Conservation (phyloP, 2,329 filamentous ascomycete genomes). For the Lasiodiplodia sp. region DNA sequence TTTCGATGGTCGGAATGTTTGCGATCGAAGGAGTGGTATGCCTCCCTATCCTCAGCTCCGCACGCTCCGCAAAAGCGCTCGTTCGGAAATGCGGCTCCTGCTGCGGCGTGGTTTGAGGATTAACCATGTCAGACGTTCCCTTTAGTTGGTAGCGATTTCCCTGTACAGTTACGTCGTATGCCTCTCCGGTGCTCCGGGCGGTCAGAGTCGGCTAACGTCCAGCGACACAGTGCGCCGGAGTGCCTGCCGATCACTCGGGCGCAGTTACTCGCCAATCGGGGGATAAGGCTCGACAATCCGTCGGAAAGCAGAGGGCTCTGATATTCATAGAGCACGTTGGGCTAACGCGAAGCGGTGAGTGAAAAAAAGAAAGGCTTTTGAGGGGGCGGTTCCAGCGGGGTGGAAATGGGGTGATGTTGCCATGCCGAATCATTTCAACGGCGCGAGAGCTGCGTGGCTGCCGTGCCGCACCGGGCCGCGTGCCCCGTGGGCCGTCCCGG, state of each 20-base stretch:
- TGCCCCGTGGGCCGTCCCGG: constrained; percentile 18
- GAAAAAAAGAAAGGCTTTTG: not conserved
- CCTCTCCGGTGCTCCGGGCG: not conserved
- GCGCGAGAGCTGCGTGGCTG: not conserved
- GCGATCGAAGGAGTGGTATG: not conserved
- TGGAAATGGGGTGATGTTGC: constrained; percentile 5
- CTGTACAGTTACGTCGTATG: not conserved
- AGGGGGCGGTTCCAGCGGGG: not conserved
- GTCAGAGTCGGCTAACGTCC: not conserved
- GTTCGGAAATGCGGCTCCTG: not conserved
- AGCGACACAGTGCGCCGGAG: not conserved
- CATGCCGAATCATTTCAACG: not conserved
- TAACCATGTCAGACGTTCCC: not conserved
- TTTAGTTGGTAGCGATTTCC: not conserved
- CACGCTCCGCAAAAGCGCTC: not conserved
- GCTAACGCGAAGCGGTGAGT: constrained; percentile 1
- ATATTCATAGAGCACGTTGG: not conserved
- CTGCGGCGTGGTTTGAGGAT: not conserved
- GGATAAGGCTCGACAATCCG: not conserved
- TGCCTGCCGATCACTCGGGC: not conserved
- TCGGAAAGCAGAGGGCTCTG: not conserved
- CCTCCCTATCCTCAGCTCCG: not conserved
- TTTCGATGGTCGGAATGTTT: not conserved
- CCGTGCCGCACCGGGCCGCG: constrained; percentile 21
- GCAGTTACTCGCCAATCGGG: not conserved